These are phyloP conservation scores for Linderina pennispora DNA, from an alignment of 192 early-diverging fungal genomes.

Conservation along the genomic window DNA sequence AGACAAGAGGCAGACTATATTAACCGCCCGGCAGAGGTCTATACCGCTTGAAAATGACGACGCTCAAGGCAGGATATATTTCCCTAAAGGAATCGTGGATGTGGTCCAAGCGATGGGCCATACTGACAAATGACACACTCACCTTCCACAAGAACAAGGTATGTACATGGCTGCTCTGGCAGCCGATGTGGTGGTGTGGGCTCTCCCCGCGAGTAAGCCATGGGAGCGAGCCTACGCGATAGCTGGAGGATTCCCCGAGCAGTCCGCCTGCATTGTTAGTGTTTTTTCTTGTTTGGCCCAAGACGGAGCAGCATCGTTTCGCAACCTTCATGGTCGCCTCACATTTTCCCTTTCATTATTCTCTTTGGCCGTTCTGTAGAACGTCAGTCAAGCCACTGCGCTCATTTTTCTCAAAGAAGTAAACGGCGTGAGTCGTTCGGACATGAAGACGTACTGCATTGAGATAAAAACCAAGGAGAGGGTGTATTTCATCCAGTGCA, in stretches of 20 bases:
- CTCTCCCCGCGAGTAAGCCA: too few relatives aligned
- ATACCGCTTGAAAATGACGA: too few relatives aligned
- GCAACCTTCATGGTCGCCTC: too few relatives aligned
- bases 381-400: constrained; percentile 68
- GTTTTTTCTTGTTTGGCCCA: too few relatives aligned
- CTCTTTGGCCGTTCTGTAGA: constrained; percentile 24
- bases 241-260: too few relatives aligned
- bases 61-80: constrained; percentile 35
- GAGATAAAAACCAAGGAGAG: constrained; percentile 91
- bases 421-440: constrained; percentile 76
- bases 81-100: constrained; percentile 84
- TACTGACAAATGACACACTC: constrained; percentile 83
- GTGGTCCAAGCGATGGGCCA: constrained; percentile 91
- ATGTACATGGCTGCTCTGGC: constrained; percentile 24
- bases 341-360: neutral
- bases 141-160: constrained; percentile 95
- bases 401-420: constrained; percentile 93
- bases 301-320: too few relatives aligned
- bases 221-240: too few relatives aligned
- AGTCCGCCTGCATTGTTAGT: too few relatives aligned
- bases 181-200: too few relatives aligned
- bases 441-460: constrained; percentile 90
- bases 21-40: too few relatives aligned
- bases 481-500: constrained; percentile 87
- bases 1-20: too few relatives aligned